A percentile compares a stretch with the other conserved stretches of the same genome.
Conservation (phyloP, 495 filamentous ascomycete species). For the Tuber magnatum region DNA sequence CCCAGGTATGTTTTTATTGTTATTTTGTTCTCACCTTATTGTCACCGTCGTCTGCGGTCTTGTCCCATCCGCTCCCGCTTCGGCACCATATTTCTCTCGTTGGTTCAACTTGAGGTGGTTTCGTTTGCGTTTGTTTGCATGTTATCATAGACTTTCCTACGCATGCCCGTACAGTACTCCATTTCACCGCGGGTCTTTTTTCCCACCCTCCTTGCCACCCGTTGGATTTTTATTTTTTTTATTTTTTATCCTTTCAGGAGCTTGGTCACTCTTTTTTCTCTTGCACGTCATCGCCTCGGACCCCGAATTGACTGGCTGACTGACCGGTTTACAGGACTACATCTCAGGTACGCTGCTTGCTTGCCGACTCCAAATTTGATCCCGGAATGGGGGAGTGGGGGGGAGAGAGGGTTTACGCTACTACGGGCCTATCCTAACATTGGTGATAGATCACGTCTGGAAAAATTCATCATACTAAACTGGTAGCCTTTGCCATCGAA, state of each 20-base stretch:
- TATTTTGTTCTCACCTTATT: background rate
- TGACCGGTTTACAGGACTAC: slow-evolving; percentile 62
- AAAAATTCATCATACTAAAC: slow-evolving; percentile 78
- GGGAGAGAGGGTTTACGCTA: too few species aligned
- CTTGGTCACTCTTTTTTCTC: slow-evolving; percentile 8
- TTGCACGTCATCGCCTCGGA: background rate
- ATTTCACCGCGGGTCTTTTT: slow-evolving; percentile 14
- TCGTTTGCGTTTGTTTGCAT: background rate
- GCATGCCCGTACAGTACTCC: slow-evolving; percentile 13
- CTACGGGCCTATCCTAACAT: background rate
- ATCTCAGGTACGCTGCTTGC: slow-evolving; percentile 65
- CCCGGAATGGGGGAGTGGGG: background rate
- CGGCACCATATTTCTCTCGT: background rate
- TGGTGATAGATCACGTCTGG: slow-evolving; percentile 83
- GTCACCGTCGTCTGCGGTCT: background rate
- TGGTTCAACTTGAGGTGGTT: background rate
- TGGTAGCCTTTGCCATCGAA: slow-evolving; percentile 19
- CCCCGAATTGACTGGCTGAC: slow-evolving; percentile 12
- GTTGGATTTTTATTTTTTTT: slow-evolving; percentile 10
- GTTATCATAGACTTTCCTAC: slow-evolving; percentile 17
- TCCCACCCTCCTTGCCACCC: slow-evolving; percentile 19
- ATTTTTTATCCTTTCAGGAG: slow-evolving; percentile 8
- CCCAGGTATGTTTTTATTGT: slow-evolving; percentile 65
- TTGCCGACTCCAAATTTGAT: background rate
- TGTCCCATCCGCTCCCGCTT: background rate